phyloP scores from a whole-genome alignment of 495 filamentous ascomycete genomes.

The Neurospora sublineolata region DNA sequence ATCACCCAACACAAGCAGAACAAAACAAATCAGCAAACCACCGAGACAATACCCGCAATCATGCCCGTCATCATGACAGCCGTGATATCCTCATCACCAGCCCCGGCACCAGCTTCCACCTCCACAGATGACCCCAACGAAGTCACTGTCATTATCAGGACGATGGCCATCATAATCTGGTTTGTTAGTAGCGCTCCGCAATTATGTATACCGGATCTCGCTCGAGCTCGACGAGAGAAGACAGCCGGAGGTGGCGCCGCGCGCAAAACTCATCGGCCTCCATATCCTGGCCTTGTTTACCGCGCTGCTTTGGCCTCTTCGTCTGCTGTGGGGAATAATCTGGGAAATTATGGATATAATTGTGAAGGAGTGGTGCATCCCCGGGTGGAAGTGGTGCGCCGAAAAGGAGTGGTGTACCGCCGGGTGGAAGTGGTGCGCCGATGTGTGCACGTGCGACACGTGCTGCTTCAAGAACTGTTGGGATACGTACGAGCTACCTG shows the following conservation, averaged over 20 bases:
- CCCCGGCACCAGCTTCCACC: not conserved
- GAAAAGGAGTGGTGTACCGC: no score
- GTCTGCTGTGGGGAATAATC: not conserved
- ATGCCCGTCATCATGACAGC: not conserved
- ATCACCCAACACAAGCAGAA: not conserved
- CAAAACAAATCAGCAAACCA: not conserved
- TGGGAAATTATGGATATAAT: not conserved
- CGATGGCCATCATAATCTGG: not conserved
- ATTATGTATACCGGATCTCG: no score
- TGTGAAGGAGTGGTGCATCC: not conserved
- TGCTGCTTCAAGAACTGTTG: not conserved
- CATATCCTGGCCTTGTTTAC: not conserved
- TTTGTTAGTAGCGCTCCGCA: not conserved
- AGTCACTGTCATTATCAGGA: accelerated
- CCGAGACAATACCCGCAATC: not conserved
- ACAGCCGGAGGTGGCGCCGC: not conserved
- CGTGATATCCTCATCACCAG: not conserved
- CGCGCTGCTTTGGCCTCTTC: not conserved
- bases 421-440: not conserved
- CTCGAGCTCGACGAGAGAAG: no score
- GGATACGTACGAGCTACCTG: not conserved
- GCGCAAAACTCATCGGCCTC: not conserved
- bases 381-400: no score
- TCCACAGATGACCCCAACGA: not conserved
- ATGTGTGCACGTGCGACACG: not conserved